These are phyloP conservation scores for Tubosaeta sp. DNA, from an alignment of 768 basidiomycete species.

Conservation along the genomic window DNA sequence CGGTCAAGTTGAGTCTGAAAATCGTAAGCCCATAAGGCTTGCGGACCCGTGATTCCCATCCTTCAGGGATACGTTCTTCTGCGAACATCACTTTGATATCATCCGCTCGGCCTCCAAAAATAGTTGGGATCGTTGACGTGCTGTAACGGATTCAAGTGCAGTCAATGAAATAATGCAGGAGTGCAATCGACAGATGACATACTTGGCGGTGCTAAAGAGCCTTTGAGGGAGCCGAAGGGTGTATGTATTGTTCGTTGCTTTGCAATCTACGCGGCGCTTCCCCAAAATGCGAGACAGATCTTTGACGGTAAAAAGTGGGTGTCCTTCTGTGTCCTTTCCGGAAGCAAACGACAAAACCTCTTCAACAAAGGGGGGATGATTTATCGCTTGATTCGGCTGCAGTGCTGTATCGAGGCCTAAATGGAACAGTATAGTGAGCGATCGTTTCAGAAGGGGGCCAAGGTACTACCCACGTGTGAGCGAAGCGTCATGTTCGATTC, in stretches of 20 bases:
- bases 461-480: conserved; percentile 22
- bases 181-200: conserved; percentile 18
- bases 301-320: conserved; percentile 44
- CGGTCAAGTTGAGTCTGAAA: conserved; percentile 42
- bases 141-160: conserved; percentile 32
- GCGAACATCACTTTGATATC: conserved; percentile 53
- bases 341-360: conserved; percentile 56
- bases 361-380: conserved; percentile 46
- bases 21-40: conserved; percentile 58
- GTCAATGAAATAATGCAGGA: not conserved
- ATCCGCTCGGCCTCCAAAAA: conserved; percentile 58
- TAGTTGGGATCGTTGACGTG: conserved; percentile 56
- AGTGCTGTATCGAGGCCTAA: conserved; percentile 51
- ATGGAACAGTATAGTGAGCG: not conserved
- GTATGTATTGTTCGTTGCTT: conserved; percentile 52
- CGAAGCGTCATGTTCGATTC: conserved; percentile 22
- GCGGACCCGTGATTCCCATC: conserved; percentile 64
- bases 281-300: conserved; percentile 57
- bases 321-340: conserved; percentile 50
- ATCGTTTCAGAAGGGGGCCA: not conserved
- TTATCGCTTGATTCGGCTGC: conserved; percentile 49
- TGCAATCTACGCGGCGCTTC: conserved; percentile 58
- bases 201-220: conserved; percentile 68
- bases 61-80: conserved; percentile 67
- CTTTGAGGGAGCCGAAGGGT: conserved; percentile 48